These are phyloP conservation scores for Borealophlyctis nickersoniae DNA, from an alignment of 192 early-diverging fungal species.

Conservation along the genomic window DNA sequence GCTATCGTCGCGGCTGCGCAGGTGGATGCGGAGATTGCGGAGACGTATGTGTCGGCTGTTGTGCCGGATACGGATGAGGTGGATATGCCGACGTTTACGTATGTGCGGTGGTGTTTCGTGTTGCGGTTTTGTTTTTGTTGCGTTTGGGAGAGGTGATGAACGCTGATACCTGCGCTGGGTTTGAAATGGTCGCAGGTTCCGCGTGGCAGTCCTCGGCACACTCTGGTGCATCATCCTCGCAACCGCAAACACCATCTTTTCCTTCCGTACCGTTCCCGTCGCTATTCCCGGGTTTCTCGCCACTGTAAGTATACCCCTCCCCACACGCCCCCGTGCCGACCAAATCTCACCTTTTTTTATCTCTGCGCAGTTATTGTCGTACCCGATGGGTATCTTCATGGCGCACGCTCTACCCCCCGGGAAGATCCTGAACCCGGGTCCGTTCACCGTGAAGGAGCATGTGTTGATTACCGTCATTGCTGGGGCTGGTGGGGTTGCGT, in stretches of 20 bases:
- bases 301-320: neutral
- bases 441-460: conserved; percentile 87
- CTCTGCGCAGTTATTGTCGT: neutral
- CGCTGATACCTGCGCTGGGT: neutral
- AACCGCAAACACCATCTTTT: neutral
- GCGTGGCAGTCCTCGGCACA: neutral
- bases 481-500: conserved; percentile 42
- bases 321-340: neutral
- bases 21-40: neutral
- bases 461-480: conserved; percentile 77
- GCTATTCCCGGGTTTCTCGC: neutral
- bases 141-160: neutral
- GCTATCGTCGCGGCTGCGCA: no score
- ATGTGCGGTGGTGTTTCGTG: neutral
- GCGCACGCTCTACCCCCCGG: conserved; percentile 32
- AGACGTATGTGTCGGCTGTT: neutral
- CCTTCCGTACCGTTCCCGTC: neutral
- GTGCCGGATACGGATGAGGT: neutral
- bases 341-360: neutral
- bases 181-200: neutral
- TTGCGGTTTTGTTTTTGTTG: no score
- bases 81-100: neutral
- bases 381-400: neutral
- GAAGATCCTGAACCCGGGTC: conserved; percentile 72
- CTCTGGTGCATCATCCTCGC: neutral